These are phyloP conservation scores for Chaetomiaceae sp. DNA, from an alignment of 2,329 filamentous ascomycete species.

Conservation along the genomic window DNA sequence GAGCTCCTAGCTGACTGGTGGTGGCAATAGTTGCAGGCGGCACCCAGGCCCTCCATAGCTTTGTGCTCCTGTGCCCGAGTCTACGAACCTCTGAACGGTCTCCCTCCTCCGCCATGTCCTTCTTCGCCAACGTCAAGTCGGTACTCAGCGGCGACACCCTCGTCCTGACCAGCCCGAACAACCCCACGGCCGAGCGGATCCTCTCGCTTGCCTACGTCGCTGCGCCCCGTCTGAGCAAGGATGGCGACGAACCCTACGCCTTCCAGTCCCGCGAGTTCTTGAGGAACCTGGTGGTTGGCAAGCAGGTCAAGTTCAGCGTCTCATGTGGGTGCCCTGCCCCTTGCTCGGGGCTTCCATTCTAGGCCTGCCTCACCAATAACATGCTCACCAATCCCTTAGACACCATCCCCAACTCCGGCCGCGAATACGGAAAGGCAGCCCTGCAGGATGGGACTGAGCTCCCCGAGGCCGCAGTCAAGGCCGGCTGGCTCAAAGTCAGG, in stretches of 20 bases:
- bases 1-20: not conserved
- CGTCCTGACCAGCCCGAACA: slow-evolving; percentile 73
- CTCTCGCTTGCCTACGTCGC: slow-evolving; percentile 90
- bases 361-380: not conserved
- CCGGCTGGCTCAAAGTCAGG: slow-evolving; percentile 87
- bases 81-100: not conserved
- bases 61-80: not conserved
- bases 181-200: slow-evolving; percentile 74
- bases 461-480: slow-evolving; percentile 76
- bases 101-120: slow-evolving; percentile 25
- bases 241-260: slow-evolving; percentile 86
- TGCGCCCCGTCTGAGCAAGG: slow-evolving; percentile 77
- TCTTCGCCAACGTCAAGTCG: slow-evolving; percentile 78
- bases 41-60: not conserved
- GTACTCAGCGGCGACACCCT: slow-evolving; percentile 91
- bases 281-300: slow-evolving; percentile 76
- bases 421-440: slow-evolving; percentile 79
- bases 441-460: slow-evolving; percentile 70
- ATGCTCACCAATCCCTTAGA: slow-evolving; percentile 34
- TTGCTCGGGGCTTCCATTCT: not conserved
- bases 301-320: slow-evolving; percentile 76
- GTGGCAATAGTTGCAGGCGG: slow-evolving; percentile 1
- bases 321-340: slow-evolving; percentile 43
- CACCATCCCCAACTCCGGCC: slow-evolving; percentile 74
- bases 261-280: slow-evolving; percentile 95